Conservation (phyloP, 2,329 filamentous ascomycete species). For the Cyclaneusma minus region DNA sequence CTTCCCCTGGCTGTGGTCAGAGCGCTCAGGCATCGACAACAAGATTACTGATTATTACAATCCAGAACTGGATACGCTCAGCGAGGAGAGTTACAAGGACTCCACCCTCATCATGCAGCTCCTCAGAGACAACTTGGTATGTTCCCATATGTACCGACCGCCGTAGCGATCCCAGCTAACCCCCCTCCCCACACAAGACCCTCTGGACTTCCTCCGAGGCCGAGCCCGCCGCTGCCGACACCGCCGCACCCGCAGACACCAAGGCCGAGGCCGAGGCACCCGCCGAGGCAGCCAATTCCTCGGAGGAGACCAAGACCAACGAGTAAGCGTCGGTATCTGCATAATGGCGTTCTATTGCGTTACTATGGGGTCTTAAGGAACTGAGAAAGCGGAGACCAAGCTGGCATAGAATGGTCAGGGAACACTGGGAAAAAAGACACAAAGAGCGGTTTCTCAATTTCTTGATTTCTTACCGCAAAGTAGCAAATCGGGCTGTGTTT, state of each 20-base stretch:
- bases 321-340: no score
- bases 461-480: no score
- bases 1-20: slow-evolving; percentile 4
- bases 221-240: slow-evolving; percentile 53
- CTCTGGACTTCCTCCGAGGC: slow-evolving; percentile 99
- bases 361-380: no score
- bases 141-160: slow-evolving; percentile 15
- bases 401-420: no score
- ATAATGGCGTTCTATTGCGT: no score
- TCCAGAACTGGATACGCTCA: slow-evolving; percentile 94
- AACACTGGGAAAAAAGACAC: no score
- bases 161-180: background rate
- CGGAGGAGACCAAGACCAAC: slow-evolving; percentile 54
- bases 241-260: slow-evolving; percentile 35
- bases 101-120: slow-evolving; percentile 98
- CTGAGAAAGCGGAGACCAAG: no score
- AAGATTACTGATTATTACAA: slow-evolving; percentile 5
- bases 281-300: slow-evolving; percentile 30
- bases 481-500: no score
- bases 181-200: slow-evolving; percentile 43
- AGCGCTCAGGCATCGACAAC: slow-evolving; percentile 13
- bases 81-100: slow-evolving; percentile 99
- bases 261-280: slow-evolving; percentile 39
- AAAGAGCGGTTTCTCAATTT: no score
- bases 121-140: slow-evolving; percentile 86